phyloP scores from a whole-genome alignment of 2,329 filamentous ascomycete genomes.

The Colletotrichum orbiculare region DNA sequence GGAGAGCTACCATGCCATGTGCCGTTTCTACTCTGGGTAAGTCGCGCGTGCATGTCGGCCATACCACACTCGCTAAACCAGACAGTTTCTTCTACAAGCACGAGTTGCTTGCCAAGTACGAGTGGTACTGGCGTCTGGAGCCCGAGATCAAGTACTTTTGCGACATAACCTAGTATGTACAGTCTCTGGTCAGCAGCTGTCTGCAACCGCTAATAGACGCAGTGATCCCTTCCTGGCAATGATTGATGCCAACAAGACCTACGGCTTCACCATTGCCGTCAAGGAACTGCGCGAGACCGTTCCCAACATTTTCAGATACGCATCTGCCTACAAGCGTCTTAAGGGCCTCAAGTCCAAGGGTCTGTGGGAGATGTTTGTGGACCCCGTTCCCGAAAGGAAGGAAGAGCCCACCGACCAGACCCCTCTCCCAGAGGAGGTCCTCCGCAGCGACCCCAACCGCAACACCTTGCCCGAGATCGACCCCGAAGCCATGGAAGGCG shows the following conservation, averaged over 20 bases:
- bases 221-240: constrained; percentile 97
- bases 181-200: background rate
- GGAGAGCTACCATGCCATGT: constrained; percentile 99
- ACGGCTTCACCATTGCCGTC: constrained; percentile 98
- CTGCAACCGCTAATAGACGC: constrained; percentile 27
- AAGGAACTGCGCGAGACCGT: constrained; percentile 98
- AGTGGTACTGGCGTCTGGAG: constrained; percentile 99
- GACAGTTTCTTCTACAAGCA: constrained; percentile 95
- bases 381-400: constrained; percentile 75
- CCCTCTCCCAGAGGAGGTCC: constrained; percentile 81
- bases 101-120: constrained; percentile 92
- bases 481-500: constrained; percentile 93
- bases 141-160: constrained; percentile 99
- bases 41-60: background rate
- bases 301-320: constrained; percentile 98
- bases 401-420: constrained; percentile 70
- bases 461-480: constrained; percentile 84
- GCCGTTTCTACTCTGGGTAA: constrained; percentile 97
- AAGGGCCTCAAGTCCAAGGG: constrained; percentile 93
- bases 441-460: constrained; percentile 78
- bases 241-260: constrained; percentile 95
- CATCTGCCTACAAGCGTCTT: constrained; percentile 94
- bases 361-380: constrained; percentile 98
- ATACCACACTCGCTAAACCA: constrained; percentile 20
- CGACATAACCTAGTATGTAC: constrained; percentile 91